Conservation (phyloP, 2,329 filamentous ascomycete genomes). For the Talaromyces sp. region DNA sequence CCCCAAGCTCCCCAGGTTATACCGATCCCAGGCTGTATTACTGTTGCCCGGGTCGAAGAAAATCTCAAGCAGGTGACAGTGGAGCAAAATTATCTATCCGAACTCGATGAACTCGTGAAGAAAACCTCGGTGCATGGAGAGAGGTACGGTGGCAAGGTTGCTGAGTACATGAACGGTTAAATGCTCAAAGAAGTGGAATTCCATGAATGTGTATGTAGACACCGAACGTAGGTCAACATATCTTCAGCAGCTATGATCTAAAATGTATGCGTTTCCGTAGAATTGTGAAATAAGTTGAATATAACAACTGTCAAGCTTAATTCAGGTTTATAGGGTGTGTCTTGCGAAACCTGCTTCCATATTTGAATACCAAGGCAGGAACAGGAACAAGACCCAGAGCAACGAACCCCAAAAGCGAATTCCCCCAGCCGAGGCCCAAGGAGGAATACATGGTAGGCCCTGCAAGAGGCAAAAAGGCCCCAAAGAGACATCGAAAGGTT, state of each 20-base stretch:
- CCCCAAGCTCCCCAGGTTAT: conserved; percentile 25
- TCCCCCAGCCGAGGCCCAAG: conserved; percentile 44
- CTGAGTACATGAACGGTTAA: conserved; percentile 5
- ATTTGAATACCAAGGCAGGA: conserved; percentile 21
- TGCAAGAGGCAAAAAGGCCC: conserved; percentile 55
- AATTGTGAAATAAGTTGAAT: background rate
- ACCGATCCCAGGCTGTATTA: conserved; percentile 40
- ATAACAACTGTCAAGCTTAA: background rate
- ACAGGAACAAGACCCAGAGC: conserved; percentile 42
- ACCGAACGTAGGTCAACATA: background rate
- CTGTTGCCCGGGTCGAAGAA: conserved; percentile 33
- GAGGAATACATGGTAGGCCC: conserved; percentile 44
- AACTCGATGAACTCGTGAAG: conserved; percentile 1
- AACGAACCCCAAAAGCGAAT: conserved; percentile 50
- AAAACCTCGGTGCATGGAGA: conserved; percentile 2
- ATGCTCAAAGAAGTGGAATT: background rate
- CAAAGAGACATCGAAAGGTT: conserved; percentile 48
- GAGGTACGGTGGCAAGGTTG: background rate
- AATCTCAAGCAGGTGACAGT: conserved; percentile 37
- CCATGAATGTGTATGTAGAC: background rate
- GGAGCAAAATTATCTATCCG: conserved; percentile 35
- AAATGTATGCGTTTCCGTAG: background rate
- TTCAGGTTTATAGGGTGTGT: conserved; percentile 4
- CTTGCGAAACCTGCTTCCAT: conserved; percentile 20
- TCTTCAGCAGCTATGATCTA: background rate